Evolutionary conservation across 176 grass and related monocot species (phyloP).

Genomic region (barley (Hordeum vulgare)): DNA sequence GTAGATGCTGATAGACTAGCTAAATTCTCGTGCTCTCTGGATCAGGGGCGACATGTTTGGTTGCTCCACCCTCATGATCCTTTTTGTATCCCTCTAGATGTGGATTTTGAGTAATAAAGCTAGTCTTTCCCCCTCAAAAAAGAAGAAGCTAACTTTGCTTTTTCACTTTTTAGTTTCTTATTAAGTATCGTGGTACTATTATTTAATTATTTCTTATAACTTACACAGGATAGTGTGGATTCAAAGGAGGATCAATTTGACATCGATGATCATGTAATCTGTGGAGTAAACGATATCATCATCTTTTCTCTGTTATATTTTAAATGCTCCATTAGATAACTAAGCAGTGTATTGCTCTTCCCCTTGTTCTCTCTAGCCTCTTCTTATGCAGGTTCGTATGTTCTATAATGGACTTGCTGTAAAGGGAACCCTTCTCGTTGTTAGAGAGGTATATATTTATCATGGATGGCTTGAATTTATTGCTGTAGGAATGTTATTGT

Average conservation of each 20-base stretch:
- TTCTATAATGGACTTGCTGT: slow-evolving; percentile 61
- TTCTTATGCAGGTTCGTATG: slow-evolving; percentile 81
- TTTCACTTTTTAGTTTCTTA: background rate
- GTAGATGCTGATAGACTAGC: too few species aligned
- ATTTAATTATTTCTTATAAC: background rate
- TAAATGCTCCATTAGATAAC: background rate
- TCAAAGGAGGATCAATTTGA: slow-evolving; percentile 11
- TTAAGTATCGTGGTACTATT: background rate
- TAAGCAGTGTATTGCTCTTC: background rate
- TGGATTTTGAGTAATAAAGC: too few species aligned
- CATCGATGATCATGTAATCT: background rate
- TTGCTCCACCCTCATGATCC: too few species aligned
- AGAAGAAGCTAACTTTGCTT: background rate
- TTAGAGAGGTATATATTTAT: slow-evolving; percentile 42
- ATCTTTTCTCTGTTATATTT: background rate
- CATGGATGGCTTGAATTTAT: background rate
- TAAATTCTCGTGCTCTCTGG: too few species aligned
- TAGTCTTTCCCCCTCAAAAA: too few species aligned
- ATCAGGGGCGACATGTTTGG: too few species aligned
- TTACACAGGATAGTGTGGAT: background rate
- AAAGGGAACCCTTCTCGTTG: slow-evolving; percentile 67
- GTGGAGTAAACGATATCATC: background rate
- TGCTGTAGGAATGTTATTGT: background rate
- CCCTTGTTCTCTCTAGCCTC: slow-evolving; percentile 43
- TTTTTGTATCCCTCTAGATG: too few species aligned